Base-by-base conservation (phyloP, 148 eudicot genomes). In the Beta vulgaris region DNA sequence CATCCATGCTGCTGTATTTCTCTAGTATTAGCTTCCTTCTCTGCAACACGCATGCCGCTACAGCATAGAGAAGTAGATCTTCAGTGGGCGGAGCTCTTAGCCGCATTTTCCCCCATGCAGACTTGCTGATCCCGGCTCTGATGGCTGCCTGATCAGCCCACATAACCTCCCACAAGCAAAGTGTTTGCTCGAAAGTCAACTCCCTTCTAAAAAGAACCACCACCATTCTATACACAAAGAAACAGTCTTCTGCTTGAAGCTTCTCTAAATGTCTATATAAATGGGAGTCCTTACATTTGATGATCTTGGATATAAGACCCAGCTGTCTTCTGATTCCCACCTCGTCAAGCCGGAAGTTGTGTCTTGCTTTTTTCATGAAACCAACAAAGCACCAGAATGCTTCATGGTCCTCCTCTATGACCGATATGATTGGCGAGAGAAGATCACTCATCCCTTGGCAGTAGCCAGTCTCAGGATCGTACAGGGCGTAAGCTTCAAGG, bases 381-480 rank as follows among this genome's bases (percentile, higher is more conserved):
- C 97, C 98, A 21, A 89, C 96, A 54, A 95, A 95, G 75, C 98
- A 95, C 98, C 98, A 95, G 84, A 95, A 95, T 2, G 98, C 98
- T 80, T 86, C 82, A 60, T 92, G 85, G 79, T 95, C 97, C 67
- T 95, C 97, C 39, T 84, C 87, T 55, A 95, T 87, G 10, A 92
- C 90, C 11, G 92, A 39, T 44, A 95, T 85, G 36, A 95, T 95
- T 21, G 98, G 98, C 16, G 98, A 92, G 16, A 95, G 98, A 21
- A 95, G 84, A 82, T 95, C 98, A 61, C 98, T 95, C 98, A 95
- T 95, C 44, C 98, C 98, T 51, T 95, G 98, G 75, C 98, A 95
- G 72, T 95, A 95, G 11, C 98, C 98, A 53, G 91, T 95, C 84
- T 95, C 98, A 0, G 92, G 84, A 81, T 95, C 98, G 68, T 88